phyloP scores from a whole-genome alignment of 2,329 filamentous ascomycete species.

The Hirsutella minnesotensis region DNA sequence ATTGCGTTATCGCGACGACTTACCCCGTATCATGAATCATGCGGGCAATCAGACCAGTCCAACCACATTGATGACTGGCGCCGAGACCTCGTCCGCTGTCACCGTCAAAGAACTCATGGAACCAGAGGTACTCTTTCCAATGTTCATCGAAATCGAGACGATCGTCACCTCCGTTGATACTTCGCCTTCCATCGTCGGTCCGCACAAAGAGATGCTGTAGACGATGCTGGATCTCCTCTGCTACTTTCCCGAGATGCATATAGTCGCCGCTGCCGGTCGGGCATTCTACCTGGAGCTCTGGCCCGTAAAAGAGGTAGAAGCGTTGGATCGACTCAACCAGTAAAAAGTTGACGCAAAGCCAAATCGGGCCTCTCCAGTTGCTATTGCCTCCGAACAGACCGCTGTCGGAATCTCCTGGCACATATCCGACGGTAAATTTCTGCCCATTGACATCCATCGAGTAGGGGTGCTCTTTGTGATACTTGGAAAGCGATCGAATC shows the following conservation, averaged over 20 bases:
- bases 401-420: conserved; percentile 92
- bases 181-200: conserved; percentile 73
- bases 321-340: conserved; percentile 88
- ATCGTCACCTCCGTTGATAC: conserved; percentile 77
- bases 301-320: conserved; percentile 94
- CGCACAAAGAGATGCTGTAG: conserved; percentile 84
- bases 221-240: conserved; percentile 89
- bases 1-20: conserved; percentile 20
- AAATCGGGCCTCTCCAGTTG: conserved; percentile 94
- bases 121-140: conserved; percentile 81
- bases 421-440: conserved; percentile 74
- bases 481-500: conserved; percentile 84
- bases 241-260: conserved; percentile 91
- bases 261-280: conserved; percentile 86
- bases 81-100: conserved; percentile 82
- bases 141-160: conserved; percentile 81
- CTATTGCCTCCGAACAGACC: conserved; percentile 94
- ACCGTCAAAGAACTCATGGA: conserved; percentile 95
- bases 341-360: conserved; percentile 92
- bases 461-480: conserved; percentile 79
- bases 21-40: conserved; percentile 98
- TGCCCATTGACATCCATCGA: conserved; percentile 95
- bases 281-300: conserved; percentile 79
- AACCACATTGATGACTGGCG: conserved; percentile 89
- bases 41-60: conserved; percentile 90